Percentiles rank a stretch among this genome's conserved stretches.
phyloP scores from a whole-genome alignment of 768 basidiomycete species.

The Suillus hirtellus region DNA sequence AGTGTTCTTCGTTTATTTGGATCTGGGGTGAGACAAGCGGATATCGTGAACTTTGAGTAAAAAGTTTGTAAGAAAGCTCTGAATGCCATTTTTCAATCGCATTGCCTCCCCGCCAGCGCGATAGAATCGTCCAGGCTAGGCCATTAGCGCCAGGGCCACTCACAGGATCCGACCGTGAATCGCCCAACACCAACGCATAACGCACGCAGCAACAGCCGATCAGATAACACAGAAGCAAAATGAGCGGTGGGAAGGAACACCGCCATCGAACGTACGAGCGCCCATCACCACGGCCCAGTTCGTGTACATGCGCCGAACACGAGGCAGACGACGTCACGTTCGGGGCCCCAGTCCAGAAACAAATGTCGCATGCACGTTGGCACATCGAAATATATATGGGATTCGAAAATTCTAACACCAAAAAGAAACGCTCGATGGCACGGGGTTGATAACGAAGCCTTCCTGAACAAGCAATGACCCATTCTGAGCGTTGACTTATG shows the following conservation, averaged over 20 bases:
- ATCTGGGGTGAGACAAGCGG: not conserved
- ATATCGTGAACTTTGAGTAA: not conserved
- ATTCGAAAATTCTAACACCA: not conserved
- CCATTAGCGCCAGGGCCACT: not conserved
- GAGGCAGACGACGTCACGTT: conserved; percentile 3
- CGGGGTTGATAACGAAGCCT: conserved; percentile 4
- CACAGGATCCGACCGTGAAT: not conserved
- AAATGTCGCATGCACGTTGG: not conserved
- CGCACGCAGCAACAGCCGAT: not conserved
- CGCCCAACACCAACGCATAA: not conserved
- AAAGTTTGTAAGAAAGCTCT: not conserved
- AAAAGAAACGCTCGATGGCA: not conserved
- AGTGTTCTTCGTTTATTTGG: not conserved
- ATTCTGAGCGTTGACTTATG: not conserved
- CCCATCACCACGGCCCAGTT: conserved; percentile 1
- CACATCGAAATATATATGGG: not conserved
- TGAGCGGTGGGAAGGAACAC: conserved; percentile 1
- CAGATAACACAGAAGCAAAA: conserved; percentile 7
- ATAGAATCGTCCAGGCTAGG: not conserved
- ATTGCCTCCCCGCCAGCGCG: not conserved
- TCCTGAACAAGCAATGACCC: not conserved
- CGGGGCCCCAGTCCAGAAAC: conserved; percentile 1
- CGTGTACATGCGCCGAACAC: conserved; percentile 9
- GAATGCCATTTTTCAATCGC: not conserved
- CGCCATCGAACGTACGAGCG: conserved; percentile 1